Conservation (phyloP, 257 asterid genomes). For the Ophiorrhiza pumila region DNA sequence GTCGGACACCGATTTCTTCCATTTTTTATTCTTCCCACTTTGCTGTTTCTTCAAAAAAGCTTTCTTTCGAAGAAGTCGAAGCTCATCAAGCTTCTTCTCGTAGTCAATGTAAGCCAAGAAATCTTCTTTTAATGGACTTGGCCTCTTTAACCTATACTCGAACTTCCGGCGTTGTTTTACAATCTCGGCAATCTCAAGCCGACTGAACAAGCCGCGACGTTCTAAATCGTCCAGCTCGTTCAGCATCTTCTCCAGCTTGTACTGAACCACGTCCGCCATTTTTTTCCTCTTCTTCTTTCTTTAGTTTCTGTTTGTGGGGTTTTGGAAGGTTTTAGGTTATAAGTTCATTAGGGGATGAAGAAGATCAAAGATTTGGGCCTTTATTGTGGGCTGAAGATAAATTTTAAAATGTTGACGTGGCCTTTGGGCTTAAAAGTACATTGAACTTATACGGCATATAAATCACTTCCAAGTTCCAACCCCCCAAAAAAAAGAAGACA, state of each 20-base stretch:
- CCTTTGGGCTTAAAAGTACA: too few relatives aligned
- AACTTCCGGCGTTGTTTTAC: constrained; percentile 90
- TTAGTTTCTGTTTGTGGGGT: neutral
- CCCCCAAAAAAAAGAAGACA: too few relatives aligned
- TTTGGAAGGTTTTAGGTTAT: neutral
- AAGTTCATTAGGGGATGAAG: neutral
- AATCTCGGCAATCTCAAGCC: constrained; percentile 74
- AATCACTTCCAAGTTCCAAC: too few relatives aligned
- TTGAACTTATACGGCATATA: too few relatives aligned
- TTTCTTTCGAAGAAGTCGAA: constrained; percentile 68
- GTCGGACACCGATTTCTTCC: constrained; percentile 67
- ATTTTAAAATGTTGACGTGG: neutral
- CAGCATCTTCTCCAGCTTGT: constrained; percentile 90
- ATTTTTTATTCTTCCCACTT: constrained; percentile 34
- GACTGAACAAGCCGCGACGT: constrained; percentile 67
- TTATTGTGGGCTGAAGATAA: neutral
- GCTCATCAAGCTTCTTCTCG: constrained; percentile 71
- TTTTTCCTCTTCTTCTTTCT: neutral
- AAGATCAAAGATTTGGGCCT: neutral
- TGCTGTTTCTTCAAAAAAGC: constrained; percentile 24
- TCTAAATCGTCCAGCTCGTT: constrained; percentile 81
- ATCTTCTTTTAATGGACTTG: constrained; percentile 74
- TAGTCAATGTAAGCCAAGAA: constrained; percentile 69
- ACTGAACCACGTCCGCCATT: constrained; percentile 94
- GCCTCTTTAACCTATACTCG: constrained; percentile 92